phyloP scores from a whole-genome alignment of 1,284 basidiomycete species.

The Termitomyces sp. region DNA sequence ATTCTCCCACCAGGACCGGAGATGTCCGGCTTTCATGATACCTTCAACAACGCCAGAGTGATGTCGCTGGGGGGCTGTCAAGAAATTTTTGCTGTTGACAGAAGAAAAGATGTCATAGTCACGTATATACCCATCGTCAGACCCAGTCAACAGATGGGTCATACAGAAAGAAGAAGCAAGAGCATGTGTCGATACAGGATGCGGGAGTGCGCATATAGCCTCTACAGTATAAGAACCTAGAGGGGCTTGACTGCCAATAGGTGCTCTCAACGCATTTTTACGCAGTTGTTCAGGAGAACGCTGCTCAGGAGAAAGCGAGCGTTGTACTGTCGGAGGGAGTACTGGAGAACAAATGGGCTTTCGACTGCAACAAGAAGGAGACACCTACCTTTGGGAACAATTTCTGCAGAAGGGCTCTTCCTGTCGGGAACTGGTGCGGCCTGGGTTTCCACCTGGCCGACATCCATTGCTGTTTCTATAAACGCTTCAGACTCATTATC shows the following conservation, averaged over 20 bases:
- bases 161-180: constrained; percentile 84
- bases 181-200: constrained; percentile 83
- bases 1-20: constrained; percentile 90
- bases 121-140: constrained; percentile 90
- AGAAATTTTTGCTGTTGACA: constrained; percentile 82
- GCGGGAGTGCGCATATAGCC: constrained; percentile 88
- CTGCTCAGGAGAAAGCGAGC: constrained; percentile 58
- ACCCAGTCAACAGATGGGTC: constrained; percentile 86
- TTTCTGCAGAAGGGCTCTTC: constrained; percentile 11
- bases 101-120: constrained; percentile 90
- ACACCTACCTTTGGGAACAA: constrained; percentile 17
- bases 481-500: constrained; percentile 21
- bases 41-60: constrained; percentile 90
- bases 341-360: constrained; percentile 10
- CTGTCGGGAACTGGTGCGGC: constrained; percentile 9
- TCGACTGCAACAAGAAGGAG: background rate
- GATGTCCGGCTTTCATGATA: constrained; percentile 84
- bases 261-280: constrained; percentile 35
- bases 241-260: constrained; percentile 21
- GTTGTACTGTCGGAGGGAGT: constrained; percentile 34
- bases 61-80: constrained; percentile 87
- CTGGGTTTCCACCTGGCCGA: constrained; percentile 14
- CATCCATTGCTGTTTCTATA: constrained; percentile 14
- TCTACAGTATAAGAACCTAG: constrained; percentile 79
- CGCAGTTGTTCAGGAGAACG: constrained; percentile 61